Evolutionary conservation across 352 stramenopile genomes (phyloP), one percentile per base, ranked within the genome.

Genomic region (Plasmopara halstedii): DNA sequence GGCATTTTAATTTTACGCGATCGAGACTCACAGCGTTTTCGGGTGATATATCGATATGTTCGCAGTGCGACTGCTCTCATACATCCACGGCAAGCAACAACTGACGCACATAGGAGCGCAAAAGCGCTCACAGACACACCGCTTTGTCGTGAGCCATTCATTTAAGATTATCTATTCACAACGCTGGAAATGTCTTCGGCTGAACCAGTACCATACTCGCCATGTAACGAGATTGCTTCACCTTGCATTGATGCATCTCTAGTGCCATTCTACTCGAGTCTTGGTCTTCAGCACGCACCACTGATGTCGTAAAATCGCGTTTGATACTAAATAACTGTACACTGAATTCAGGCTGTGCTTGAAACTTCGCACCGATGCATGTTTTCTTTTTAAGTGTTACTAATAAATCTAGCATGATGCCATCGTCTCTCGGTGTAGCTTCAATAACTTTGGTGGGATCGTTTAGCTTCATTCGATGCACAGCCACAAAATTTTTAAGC

Each of bases 91-190:
- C 75, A 13, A 87, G 41, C 37, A 92, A 46, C 49, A 88, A 57
- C 53, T 92, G 75, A 10, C 64, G 57, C 22, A 83, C 43, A 39
- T 87, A 80, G 5, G 73, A 83, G 2, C 67, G 70, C 32, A 88
- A 50, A 54, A 61, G 18, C 29, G 42, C 42, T 73, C 67, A 9
- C 50, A 64, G 15, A 83, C 50, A 2, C 49, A 42, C 4, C 53
- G 31, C 19, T 62, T 57, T 6, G 50, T 54, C 0, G 46, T 25
- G 18, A 85, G 56, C 73, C 77, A 88, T n/a, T 44, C 36, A 8
- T 42, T 54, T 23, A 83, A 39, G 13, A 58, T 77, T 18, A 64
- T 21, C 11, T 63, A 54, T 17, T 59, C 32, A 14, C 50, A 56
- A 4, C 65, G 20, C 62, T 71, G 13, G 72, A 56, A 32, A 76